These are phyloP conservation scores for Chamaecrista fasciculata DNA, from an alignment of 306 rosid genomes.

Conservation along the genomic window DNA sequence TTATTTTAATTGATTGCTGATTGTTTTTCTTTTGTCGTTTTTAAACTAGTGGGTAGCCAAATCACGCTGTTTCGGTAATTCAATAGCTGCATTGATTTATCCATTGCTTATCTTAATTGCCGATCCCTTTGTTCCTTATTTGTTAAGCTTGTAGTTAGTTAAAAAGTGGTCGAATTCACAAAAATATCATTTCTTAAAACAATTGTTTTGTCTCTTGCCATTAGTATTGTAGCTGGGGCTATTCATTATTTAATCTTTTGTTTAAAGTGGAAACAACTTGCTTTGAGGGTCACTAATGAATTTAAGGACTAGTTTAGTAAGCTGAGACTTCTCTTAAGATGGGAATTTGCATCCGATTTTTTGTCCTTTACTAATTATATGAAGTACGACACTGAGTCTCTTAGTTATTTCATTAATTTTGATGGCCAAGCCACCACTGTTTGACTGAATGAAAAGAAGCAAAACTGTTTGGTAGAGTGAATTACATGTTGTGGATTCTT, in stretches of 20 bases:
- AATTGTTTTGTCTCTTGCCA: not conserved
- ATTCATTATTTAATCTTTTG: not conserved
- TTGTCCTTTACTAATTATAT: not conserved
- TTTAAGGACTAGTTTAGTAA: not conserved
- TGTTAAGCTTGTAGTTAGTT: not conserved
- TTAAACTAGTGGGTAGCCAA: not conserved
- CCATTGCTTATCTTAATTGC: not conserved
- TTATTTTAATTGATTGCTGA: not conserved
- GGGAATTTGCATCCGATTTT: not conserved
- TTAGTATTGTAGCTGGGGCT: not conserved
- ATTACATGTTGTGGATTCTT: not conserved
- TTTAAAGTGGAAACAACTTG: not conserved
- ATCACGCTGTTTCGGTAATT: not conserved
- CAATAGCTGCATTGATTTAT: not conserved
- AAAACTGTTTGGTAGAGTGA: not conserved
- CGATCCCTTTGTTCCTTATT: not conserved
- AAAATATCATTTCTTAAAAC: not conserved
- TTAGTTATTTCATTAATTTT: not conserved
- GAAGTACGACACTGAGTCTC: not conserved
- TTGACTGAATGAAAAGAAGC: slow-evolving; percentile 8
- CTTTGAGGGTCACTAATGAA: not conserved
- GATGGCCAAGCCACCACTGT: not conserved
- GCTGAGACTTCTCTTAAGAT: not conserved
- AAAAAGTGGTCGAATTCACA: not conserved
- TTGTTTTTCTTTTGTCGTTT: not conserved